Conservation (phyloP, 192 early-diverging fungal species). For the Backusella tuberculispora region DNA sequence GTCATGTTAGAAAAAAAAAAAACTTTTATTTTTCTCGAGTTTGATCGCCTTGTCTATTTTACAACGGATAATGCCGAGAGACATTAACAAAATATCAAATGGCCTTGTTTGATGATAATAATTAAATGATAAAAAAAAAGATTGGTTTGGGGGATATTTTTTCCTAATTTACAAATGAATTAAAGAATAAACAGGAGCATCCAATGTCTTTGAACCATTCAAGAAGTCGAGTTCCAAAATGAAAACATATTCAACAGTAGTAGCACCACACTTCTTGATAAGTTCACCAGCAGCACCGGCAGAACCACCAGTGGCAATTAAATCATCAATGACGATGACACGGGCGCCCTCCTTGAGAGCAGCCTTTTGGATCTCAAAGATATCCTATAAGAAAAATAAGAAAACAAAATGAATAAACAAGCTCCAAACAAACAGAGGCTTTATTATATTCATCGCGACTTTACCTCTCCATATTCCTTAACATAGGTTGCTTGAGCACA, state of each 20-base stretch:
- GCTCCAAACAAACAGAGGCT: background rate
- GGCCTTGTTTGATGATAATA: background rate
- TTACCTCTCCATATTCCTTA: conserved; percentile 94
- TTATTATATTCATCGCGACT: background rate
- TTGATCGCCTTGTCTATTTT: background rate
- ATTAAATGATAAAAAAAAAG: background rate
- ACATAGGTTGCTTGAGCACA: conserved; percentile 72
- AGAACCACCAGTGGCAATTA: conserved; percentile 82
- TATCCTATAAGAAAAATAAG: conserved; percentile 62
- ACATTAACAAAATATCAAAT: background rate
- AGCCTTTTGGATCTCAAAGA: conserved; percentile 90
- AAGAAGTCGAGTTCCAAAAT: conserved; percentile 88
- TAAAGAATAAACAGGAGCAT: conserved; percentile 87
- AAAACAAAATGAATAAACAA: background rate
- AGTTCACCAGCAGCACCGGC: conserved; percentile 63
- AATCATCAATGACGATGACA: conserved; percentile 94
- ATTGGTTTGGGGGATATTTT: background rate
- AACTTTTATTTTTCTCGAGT: background rate
- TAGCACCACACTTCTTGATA: conserved; percentile 73
- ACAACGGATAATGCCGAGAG: background rate
- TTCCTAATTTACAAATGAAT: conserved; percentile 56
- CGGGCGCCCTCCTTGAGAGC: conserved; percentile 79
- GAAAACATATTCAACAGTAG: conserved; percentile 85
- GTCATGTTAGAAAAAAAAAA: no score
- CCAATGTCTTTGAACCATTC: conserved; percentile 77